Base-by-base conservation (phyloP, 768 basidiomycete species). In the Trametes cinnabarina region DNA sequence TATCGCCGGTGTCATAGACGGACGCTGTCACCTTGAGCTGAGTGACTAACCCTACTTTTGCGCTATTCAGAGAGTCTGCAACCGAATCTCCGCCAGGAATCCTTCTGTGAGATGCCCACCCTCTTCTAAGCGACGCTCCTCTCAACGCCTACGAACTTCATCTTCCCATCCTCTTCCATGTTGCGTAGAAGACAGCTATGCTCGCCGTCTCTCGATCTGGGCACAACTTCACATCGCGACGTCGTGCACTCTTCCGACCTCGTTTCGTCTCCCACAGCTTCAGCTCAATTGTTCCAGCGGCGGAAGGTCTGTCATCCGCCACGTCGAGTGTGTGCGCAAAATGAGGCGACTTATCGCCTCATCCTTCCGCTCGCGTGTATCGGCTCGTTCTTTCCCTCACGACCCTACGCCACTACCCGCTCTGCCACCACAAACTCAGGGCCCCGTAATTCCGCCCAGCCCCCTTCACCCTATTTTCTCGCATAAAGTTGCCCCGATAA, bases 401-500 rank as follows among this genome's bases (percentile, higher is more conserved):
- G n/a, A 44, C 37, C 25, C n/a, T 39, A 37, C 23, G 25, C 39
- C 35, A 32, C 42, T 7, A 41, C 30, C 34, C 49, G 49, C 34
- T 35, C 20, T 22, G 32, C n/a, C 17, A 19, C 43, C 43, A 22
- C 44, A 40, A 12, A 8, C 44, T 22, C 19, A 41, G 58, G 40
- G 17, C 58, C 15, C 23, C 25, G 39, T 28, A 22, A 37, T 4
- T 37, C 34, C 32, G 20, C 34, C n/a, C 22, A 19, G 11, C 20
- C 20, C 3, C 34, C 35, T 28, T 30, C 39, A 41, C 26, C 32
- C 46, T 48, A 44, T 53, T 35, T 60, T 55, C n/a, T 41, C 59
- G 49, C 52, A 60, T 34, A 42, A 48, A 32, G 54, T 46, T 48
- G 49, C 53, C 39, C 53, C 52, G 52, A 54, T 55, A 54, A 44